Percentiles rank a stretch among this genome's conserved stretches.
These are phyloP conservation scores for Termitomyces sp. DNA, from an alignment of 768 basidiomycete genomes.

Conservation along the genomic window DNA sequence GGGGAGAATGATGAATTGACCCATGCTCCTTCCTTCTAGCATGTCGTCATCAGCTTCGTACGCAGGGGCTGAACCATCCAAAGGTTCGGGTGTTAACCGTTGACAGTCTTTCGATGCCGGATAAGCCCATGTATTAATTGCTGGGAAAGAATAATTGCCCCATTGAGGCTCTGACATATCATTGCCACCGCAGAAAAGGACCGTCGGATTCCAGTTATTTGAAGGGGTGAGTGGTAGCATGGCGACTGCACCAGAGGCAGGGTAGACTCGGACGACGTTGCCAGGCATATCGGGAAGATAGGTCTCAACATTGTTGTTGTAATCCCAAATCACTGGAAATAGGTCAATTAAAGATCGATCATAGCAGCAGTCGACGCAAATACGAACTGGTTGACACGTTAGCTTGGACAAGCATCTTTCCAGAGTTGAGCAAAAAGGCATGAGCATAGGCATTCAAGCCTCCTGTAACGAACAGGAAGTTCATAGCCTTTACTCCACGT, in stretches of 20 bases:
- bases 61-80: slow-evolving; percentile 52
- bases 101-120: slow-evolving; percentile 75
- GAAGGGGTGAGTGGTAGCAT: slow-evolving; percentile 90
- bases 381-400: slow-evolving; percentile 71
- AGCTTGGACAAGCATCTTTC: slow-evolving; percentile 79
- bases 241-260: slow-evolving; percentile 82
- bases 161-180: slow-evolving; percentile 70
- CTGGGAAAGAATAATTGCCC: slow-evolving; percentile 75
- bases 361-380: background rate
- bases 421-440: slow-evolving; percentile 70
- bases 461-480: slow-evolving; percentile 68
- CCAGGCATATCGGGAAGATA: slow-evolving; percentile 71
- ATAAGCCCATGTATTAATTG: slow-evolving; percentile 68
- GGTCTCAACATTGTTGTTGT: slow-evolving; percentile 52
- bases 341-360: slow-evolving; percentile 9
- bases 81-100: slow-evolving; percentile 82
- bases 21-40: slow-evolving; percentile 81
- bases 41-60: slow-evolving; percentile 77
- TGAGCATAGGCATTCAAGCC: slow-evolving; percentile 79
- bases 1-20: slow-evolving; percentile 83
- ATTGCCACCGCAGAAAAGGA: slow-evolving; percentile 90
- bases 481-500: slow-evolving; percentile 44
- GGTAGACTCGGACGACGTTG: slow-evolving; percentile 78
- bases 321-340: slow-evolving; percentile 47
- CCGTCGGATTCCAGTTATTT: slow-evolving; percentile 82